Evolutionary conservation across 129 eudicot species (phyloP), one percentile per base, ranked within the genome.

Genomic region (Chrysanthemum lavandulifolium): DNA sequence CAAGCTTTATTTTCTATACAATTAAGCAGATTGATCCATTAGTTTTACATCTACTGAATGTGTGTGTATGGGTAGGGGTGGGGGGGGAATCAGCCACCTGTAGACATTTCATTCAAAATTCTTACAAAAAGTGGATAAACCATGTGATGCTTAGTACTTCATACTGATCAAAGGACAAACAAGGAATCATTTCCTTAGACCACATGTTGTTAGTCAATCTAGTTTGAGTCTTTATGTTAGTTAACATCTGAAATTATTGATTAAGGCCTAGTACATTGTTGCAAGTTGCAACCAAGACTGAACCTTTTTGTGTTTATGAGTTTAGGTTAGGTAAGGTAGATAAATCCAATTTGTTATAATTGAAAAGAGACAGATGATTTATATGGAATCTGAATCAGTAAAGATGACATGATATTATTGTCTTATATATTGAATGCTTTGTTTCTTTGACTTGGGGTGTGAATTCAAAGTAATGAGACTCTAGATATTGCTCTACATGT

Each of bases 31-130:
- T 73, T 76, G 70, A 77, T 70, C 72, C 63, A 65, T 52, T 53
- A 36, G 47, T 27, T 62, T 53, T 52, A 45, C 33, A 65, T 49
- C 57, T 21, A 7, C 49, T 82, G 18, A 5, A 47, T 54, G 33
- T 57, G 59, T 57, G 53, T 63, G 68, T 33, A 53, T 14, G 73
- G 73, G 68, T 36, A 40, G 47, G 47, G 49, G 59, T 33, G 50
- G 62, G 57, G 67, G 51, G 78, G 80, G 88, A 85, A 83, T 81
- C 85, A 81, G 81, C 84, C 85, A 83, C 81, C 75, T 83, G 85
- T 83, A 63, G 63, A 72, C 66, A 58, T 62, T 63, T 63, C 81
- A 83, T 88, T 83, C 61, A 59, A 68, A 71, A 69, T 65, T 73
- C 79, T 74, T n/a, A 56, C 54, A 48, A 23, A 60, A 65, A 69